Evolutionary conservation across 495 filamentous ascomycete genomes (phyloP).

Genomic region (Pseudoneurospora amorphoporcata): DNA sequence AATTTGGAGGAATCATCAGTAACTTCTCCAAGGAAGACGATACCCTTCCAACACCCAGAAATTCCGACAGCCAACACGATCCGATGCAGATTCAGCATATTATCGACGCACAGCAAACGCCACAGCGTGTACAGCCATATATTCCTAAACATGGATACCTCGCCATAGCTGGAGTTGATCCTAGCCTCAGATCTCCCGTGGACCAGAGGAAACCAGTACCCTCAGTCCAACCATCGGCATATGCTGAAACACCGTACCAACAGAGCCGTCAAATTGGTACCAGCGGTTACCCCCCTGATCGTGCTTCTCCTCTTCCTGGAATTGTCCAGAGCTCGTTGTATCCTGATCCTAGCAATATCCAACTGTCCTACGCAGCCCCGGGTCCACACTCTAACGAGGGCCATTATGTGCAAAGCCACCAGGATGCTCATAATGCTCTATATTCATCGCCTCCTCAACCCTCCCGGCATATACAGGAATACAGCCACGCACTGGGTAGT

Average conservation of each 20-base stretch:
- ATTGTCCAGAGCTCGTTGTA: background rate
- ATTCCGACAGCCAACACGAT: background rate
- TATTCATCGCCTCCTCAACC: background rate
- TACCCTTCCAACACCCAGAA: background rate
- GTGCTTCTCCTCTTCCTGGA: background rate
- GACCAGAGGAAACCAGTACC: background rate
- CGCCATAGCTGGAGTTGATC: background rate
- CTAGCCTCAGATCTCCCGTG: background rate
- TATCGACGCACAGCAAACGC: background rate
- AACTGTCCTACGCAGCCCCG: background rate
- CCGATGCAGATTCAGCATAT: background rate
- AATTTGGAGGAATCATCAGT: background rate
- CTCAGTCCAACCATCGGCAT: background rate
- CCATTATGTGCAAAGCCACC: background rate
- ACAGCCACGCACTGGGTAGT: background rate
- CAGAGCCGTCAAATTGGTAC: background rate
- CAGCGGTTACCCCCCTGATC: background rate
- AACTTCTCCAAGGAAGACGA: background rate
- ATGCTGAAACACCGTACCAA: background rate
- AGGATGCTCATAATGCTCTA: background rate
- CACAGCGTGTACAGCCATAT: background rate
- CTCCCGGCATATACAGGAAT: background rate
- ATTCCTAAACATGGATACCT: background rate
- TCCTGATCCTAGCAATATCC: background rate
- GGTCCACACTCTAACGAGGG: background rate